Base-by-base conservation (phyloP, 2,329 filamentous ascomycete species). In the Diplodia seriata region DNA sequence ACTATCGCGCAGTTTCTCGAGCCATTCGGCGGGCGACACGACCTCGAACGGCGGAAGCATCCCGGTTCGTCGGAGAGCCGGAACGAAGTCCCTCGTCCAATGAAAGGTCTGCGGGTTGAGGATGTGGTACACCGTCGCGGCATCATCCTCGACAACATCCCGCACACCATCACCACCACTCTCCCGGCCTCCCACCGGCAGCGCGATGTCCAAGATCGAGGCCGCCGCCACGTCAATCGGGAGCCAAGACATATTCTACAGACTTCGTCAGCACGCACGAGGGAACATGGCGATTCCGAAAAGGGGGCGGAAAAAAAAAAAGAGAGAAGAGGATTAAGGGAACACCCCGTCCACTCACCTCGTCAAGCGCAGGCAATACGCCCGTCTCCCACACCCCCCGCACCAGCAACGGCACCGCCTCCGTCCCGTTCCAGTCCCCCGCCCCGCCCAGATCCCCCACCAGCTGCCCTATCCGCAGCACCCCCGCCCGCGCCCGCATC, bases 31-130 rank as follows among this genome's bases (percentile, higher is more conserved):
- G 0, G 71, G 71, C 0, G 71, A 68, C 1, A 75, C 29, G 0
- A 64, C 59, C 11, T 74, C 73, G 38, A 75, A 76, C 2, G 66
- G 2, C 4, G 59, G 59, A 0, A 62, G 43, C 0, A 74, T 49
- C 0, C 84, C 84, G 0, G 83, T 80, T 0, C 74, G 71, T 15
- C 72, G 75, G 4, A 89, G 74, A 2, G 81, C 80, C 1, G 85
- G 85, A 0, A 89, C 79, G 1, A 89, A 75, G 57, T 87, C 83
- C 0, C 77, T 68, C 0, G 83, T 85, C 84, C 85, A 88, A 47
- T 82, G 77, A 70, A 87, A 84, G 0, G 76, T 76, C 8, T 70
- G 74, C 0, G 81, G 80, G 69, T 87, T 87, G 26, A 84, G 78
- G 12, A 89, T 76, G 68, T 88, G 84, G 68, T 83, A 85, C 14